Percentiles rank a stretch among this genome's conserved stretches.
phyloP scores from a whole-genome alignment of 495 filamentous ascomycete species.

The Aspergillus wentii region DNA sequence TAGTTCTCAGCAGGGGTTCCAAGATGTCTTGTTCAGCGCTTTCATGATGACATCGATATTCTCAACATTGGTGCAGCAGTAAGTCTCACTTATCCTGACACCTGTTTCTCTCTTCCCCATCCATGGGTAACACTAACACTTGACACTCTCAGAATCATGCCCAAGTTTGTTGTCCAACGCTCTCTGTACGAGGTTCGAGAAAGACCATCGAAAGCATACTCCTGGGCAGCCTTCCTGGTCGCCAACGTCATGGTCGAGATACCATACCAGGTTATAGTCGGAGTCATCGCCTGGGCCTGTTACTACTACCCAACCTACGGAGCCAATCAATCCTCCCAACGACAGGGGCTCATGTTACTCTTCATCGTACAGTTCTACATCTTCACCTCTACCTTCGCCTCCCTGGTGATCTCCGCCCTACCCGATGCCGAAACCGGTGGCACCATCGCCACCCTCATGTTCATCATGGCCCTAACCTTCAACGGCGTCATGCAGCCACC shows the following conservation, averaged over 20 bases:
- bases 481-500: constrained; percentile 57
- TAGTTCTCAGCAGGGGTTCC: constrained; percentile 69
- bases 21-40: constrained; percentile 79
- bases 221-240: constrained; percentile 67
- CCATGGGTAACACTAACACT: neutral
- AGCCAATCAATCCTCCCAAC: constrained; percentile 28
- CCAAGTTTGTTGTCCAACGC: constrained; percentile 61
- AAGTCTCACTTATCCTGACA: constrained; percentile 7
- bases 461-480: constrained; percentile 56
- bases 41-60: constrained; percentile 80
- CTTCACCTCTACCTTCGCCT: constrained; percentile 66
- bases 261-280: constrained; percentile 61
- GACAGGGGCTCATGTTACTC: constrained; percentile 46
- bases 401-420: constrained; percentile 45
- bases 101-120: too few species aligned
- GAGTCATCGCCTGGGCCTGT: constrained; percentile 52
- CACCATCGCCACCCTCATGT: constrained; percentile 54
- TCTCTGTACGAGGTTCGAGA: constrained; percentile 69
- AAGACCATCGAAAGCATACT: constrained; percentile 63
- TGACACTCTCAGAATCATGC: constrained; percentile 65
- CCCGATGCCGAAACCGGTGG: constrained; percentile 52
- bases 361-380: constrained; percentile 60
- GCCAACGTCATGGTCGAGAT: constrained; percentile 68
- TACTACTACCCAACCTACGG: constrained; percentile 58
- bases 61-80: constrained; percentile 58